These are phyloP conservation scores for Bauhinia variegata DNA, from an alignment of 306 rosid species.

Conservation along the genomic window DNA sequence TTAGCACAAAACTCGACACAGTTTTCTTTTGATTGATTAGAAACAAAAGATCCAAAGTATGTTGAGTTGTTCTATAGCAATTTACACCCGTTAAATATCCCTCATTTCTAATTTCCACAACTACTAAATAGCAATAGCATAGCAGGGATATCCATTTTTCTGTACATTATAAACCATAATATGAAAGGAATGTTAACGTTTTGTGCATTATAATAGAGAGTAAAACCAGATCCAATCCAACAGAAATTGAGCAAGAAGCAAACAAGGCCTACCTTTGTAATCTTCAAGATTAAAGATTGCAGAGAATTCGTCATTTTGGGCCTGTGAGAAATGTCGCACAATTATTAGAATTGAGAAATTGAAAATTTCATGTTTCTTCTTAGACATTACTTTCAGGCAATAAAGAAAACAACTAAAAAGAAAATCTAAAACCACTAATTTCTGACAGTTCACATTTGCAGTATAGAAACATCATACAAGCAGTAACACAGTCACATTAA, in stretches of 20 bases:
- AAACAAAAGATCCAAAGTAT: no score
- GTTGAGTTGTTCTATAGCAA: no score
- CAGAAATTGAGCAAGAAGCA: neutral
- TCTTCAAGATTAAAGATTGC: conserved; percentile 90
- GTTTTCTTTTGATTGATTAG: neutral
- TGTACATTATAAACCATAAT: conserved; percentile 5
- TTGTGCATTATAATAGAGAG: neutral
- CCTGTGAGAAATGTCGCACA: conserved; percentile 59
- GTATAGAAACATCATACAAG: no score
- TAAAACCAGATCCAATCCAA: conserved; percentile 16
- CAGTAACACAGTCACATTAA: no score
- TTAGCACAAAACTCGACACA: conserved; percentile 1
- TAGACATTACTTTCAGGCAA: neutral
- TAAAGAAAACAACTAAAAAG: conserved; percentile 11
- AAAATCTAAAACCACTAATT: conserved; percentile 2
- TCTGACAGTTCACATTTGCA: no score
- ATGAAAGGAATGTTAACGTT: conserved; percentile 14
- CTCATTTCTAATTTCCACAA: neutral
- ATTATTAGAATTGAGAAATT: conserved; percentile 30
- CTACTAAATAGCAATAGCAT: neutral
- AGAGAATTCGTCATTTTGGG: conserved; percentile 83
- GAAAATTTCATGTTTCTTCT: conserved; percentile 6
- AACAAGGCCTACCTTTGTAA: conserved; percentile 70
- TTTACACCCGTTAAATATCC: no score
- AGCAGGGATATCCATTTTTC: conserved; percentile 1